phyloP scores from a whole-genome alignment of 2,329 filamentous ascomycete genomes.

The Epichloe aotearoae region DNA sequence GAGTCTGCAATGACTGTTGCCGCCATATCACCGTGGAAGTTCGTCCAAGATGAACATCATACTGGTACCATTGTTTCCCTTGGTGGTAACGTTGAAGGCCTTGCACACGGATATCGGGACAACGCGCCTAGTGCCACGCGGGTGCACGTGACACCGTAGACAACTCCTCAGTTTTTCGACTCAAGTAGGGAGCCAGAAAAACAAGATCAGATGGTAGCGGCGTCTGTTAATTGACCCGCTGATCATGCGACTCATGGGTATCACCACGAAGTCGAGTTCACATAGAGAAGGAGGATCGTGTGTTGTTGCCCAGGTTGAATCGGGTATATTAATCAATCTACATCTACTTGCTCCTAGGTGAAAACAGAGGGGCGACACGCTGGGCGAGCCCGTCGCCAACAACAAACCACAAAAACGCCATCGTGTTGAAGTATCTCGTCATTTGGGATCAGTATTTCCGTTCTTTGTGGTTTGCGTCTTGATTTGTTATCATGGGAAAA shows the following conservation, averaged over 20 bases:
- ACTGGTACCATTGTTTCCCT: neutral
- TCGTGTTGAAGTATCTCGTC: constrained; percentile 8
- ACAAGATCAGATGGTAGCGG: too few relatives aligned
- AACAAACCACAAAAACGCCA: constrained; percentile 7
- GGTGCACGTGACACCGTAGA: constrained; percentile 2
- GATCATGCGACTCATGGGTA: too few relatives aligned
- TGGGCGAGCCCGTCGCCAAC: neutral
- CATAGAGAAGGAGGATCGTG: neutral
- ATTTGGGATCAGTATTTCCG: constrained; percentile 2
- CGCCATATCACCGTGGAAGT: constrained; percentile 8
- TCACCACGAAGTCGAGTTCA: too few relatives aligned
- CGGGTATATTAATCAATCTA: constrained; percentile 8
- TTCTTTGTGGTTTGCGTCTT: neutral
- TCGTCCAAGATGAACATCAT: neutral
- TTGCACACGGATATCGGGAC: neutral
- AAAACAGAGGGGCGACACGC: neutral
- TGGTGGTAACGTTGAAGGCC: neutral
- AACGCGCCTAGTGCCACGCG: constrained; percentile 1
- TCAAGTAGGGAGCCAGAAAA: too few relatives aligned
- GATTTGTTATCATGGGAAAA: constrained; percentile 14
- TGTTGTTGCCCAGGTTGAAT: constrained; percentile 10
- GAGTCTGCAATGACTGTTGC: constrained; percentile 24
- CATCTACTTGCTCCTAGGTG: constrained; percentile 5
- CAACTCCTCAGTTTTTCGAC: too few relatives aligned
- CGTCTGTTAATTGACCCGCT: too few relatives aligned